phyloP scores from a whole-genome alignment of 2,329 filamentous ascomycete species.

The Aschersonia sp. region DNA sequence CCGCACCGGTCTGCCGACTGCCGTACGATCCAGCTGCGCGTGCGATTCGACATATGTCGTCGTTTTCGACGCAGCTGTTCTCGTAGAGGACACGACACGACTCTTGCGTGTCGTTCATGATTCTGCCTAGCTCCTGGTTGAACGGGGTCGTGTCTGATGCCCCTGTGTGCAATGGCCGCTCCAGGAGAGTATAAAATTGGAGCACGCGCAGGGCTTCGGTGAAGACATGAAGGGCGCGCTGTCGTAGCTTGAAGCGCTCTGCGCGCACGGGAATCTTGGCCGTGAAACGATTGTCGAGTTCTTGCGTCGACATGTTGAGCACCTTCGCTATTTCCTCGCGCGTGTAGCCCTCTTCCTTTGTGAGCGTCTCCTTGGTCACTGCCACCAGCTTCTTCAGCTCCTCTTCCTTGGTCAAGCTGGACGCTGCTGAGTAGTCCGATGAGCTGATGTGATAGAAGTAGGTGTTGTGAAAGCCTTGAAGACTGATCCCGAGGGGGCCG shows the following conservation, averaged over 20 bases:
- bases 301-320: conserved; percentile 52
- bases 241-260: conserved; percentile 73
- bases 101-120: conserved; percentile 82
- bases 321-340: conserved; percentile 67
- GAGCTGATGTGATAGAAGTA: conserved; percentile 46
- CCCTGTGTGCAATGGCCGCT: conserved; percentile 26
- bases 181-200: conserved; percentile 67
- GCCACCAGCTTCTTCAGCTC: conserved; percentile 64
- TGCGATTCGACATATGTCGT: conserved; percentile 73
- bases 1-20: conserved; percentile 77
- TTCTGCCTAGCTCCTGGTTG: conserved; percentile 57
- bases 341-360: conserved; percentile 73
- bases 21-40: conserved; percentile 68
- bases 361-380: conserved; percentile 56
- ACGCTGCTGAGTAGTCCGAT: conserved; percentile 25
- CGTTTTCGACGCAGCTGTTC: conserved; percentile 86
- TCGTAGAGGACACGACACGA: conserved; percentile 82
- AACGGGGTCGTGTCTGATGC: conserved; percentile 41
- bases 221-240: conserved; percentile 84
- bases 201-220: conserved; percentile 77
- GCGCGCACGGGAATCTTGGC: conserved; percentile 81
- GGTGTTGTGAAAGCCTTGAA: conserved; percentile 75
- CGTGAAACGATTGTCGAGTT: conserved; percentile 67
- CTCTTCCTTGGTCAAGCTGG: conserved; percentile 32
- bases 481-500: conserved; percentile 67